Evolutionary conservation across 768 basidiomycete genomes (phyloP).

Genomic region (Mycena galopus): DNA sequence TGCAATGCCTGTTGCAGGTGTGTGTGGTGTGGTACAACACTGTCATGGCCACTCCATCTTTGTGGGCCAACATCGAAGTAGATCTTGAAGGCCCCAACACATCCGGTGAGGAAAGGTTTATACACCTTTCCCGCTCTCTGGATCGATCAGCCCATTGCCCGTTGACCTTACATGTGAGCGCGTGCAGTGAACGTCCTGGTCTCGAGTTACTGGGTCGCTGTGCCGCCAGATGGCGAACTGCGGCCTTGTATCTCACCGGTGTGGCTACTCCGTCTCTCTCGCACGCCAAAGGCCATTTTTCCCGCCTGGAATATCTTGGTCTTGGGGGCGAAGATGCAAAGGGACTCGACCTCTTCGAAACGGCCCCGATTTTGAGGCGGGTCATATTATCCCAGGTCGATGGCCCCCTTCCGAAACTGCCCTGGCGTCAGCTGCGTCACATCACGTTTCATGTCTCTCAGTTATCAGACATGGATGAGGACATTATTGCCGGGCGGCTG

Average conservation of each 20-base stretch:
- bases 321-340: background rate
- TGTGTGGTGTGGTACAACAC: background rate
- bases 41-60: background rate
- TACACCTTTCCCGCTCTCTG: background rate
- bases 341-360: background rate
- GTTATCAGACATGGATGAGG: too few species aligned
- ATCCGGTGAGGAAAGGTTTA: background rate
- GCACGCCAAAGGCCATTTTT: background rate
- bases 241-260: background rate
- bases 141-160: background rate
- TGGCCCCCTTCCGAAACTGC: background rate
- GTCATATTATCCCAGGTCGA: background rate
- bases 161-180: background rate
- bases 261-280: background rate
- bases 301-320: background rate
- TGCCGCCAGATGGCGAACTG: background rate
- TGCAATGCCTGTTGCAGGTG: background rate
- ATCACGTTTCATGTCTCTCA: too few species aligned
- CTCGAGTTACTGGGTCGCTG: background rate
- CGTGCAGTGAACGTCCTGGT: background rate
- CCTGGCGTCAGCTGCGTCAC: background rate
- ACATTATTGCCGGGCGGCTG: too few species aligned
- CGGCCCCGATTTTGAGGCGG: background rate
- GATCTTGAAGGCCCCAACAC: background rate
- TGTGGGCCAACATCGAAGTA: slow-evolving; percentile 1